Conservation (phyloP, 306 rosid genomes). For the Castanea sativa region DNA sequence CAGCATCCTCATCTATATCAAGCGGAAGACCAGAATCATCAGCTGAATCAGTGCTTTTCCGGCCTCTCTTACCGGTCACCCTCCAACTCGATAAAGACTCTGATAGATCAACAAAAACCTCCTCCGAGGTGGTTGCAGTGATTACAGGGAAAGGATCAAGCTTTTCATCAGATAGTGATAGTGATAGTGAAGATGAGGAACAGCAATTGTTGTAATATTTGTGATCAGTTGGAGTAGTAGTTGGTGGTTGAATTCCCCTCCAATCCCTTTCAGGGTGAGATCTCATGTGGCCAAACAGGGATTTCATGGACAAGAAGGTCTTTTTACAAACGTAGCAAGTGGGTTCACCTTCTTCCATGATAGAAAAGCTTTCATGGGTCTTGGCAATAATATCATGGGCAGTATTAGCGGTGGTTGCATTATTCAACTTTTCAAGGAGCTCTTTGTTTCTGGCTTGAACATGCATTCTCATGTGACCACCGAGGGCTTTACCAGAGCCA, state of each 20-base stretch:
- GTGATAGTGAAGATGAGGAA: conserved; percentile 10
- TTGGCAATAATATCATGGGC: neutral
- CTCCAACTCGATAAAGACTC: conserved; percentile 14
- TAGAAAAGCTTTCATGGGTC: neutral
- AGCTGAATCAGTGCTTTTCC: conserved; percentile 5
- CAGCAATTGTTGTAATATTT: neutral
- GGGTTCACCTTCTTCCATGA: neutral
- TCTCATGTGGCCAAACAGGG: conserved; percentile 42
- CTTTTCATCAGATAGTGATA: conserved; percentile 6
- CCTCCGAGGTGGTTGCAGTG: neutral
- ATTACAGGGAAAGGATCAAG: conserved; percentile 1
- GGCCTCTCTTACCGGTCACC: conserved; percentile 40
- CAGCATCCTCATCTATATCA: conserved; percentile 16
- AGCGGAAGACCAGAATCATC: neutral
- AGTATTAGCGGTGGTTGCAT: neutral
- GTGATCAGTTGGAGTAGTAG: neutral
- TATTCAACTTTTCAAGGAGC: neutral
- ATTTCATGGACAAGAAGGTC: conserved; percentile 30
- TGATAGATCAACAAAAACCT: neutral
- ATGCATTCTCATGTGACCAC: conserved; percentile 59
- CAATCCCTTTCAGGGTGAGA: conserved; percentile 34
- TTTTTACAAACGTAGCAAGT: conserved; percentile 25
- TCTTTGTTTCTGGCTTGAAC: neutral
- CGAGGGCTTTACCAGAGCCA: conserved; percentile 44
- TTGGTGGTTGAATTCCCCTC: conserved; percentile 38